Base-by-base conservation (phyloP, 805 yeast genomes). In the Saturnispora bothae region DNA sequence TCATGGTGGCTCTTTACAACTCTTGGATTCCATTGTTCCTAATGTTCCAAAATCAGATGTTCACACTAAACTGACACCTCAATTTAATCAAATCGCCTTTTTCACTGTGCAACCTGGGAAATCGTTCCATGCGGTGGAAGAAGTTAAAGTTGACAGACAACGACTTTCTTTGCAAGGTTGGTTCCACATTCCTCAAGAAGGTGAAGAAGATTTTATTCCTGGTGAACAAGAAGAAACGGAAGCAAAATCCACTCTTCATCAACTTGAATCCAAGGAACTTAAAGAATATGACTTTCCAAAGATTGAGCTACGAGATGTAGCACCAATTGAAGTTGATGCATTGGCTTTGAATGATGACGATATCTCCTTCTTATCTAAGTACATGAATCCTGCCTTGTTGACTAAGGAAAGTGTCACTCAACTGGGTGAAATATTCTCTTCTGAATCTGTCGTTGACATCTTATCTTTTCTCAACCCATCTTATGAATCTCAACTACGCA, bases 51-150 rank as follows among this genome's bases (percentile, higher is more conserved):
- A 71, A 43, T 69, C 94, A 1, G 97, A 89, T 60, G 74, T 62
- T 46, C 61, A 70, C 22, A 66, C 69, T 20, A 76, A 77, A 48
- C 63, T 92, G 27, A 81, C 85, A 1, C 98, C 98, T 1, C 94
- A 83, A 48, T 92, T 92, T 68, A 92, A 92, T 56, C 96, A 92
- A 59, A 79, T 92, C 53, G 96, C 97, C 0, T 84, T 92, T 53
- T 92, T 92, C 67, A 80, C 82, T 4, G 97, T 92, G 12, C 92
- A 86, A 54, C 99, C 98, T 1, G 99, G 98, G 0, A 71, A 80
- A 34, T 83, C 95, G 2, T 92, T 92, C 69, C 99, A 92, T 57
- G 98, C 94, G 51, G 99, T 92, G 10, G 97, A 94, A 61, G 98
- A 92, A 57, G 98, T 94, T 1, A 71, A 79, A 43, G 95, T 78